These are phyloP conservation scores for Xylaria digitata DNA, from an alignment of 2,329 filamentous ascomycete species.

Conservation along the genomic window DNA sequence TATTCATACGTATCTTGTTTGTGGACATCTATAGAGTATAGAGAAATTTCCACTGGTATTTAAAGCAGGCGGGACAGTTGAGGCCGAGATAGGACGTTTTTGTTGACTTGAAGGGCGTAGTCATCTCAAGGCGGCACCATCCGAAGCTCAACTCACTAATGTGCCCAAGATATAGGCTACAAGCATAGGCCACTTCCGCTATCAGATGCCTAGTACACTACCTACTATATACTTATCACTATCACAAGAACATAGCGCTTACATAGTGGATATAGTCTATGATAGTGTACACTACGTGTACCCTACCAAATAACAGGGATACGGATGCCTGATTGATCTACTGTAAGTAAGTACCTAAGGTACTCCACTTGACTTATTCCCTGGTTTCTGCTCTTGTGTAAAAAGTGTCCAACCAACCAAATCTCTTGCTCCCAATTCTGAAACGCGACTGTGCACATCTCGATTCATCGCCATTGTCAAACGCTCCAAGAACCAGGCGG, in stretches of 20 bases:
- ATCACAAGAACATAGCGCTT: too few relatives aligned
- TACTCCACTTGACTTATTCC: background rate
- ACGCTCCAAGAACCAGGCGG: constrained; percentile 31
- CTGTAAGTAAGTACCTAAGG: too few relatives aligned
- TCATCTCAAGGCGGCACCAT: constrained; percentile 1
- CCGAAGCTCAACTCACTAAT: background rate
- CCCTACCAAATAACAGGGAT: constrained; percentile 6
- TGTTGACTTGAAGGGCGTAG: too few relatives aligned
- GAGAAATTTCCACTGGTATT: background rate
- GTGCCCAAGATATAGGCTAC: too few relatives aligned
- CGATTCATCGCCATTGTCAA: constrained; percentile 46
- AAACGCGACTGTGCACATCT: constrained; percentile 38
- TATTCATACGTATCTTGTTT: background rate
- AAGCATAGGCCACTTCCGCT: constrained; percentile 18
- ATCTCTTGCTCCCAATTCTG: constrained; percentile 31
- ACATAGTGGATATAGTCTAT: too few relatives aligned
- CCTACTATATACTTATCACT: too few relatives aligned
- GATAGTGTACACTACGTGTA: too few relatives aligned
- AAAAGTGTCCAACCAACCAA: too few relatives aligned
- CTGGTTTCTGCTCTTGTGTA: background rate
- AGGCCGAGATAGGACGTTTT: background rate
- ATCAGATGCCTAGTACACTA: too few relatives aligned
- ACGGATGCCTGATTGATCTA: background rate
- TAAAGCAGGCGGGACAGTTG: background rate
- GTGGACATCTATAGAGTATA: background rate